Evolutionary conservation across 1,284 basidiomycete species (phyloP), one percentile per base, ranked within the genome.

Genomic region (Naganishia albida): DNA sequence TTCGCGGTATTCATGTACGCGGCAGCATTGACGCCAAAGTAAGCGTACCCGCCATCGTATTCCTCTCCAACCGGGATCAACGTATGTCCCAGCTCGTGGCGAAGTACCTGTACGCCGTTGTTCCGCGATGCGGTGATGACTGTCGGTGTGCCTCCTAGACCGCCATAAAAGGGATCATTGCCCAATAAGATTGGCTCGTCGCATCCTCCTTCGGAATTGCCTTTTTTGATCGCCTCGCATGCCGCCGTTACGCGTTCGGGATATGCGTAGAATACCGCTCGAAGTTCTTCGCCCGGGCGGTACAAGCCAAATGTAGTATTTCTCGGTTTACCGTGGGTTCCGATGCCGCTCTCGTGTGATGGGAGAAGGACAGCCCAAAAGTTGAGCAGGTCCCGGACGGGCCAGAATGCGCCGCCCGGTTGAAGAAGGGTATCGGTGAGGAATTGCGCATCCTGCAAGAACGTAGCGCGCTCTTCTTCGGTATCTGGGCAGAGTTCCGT

Each of bases 131-230:
- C 85, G 1, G 90, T 93, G 68, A 89, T 87, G 12, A 90, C 85
- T 88, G 88, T 90, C 74, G 90, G 91, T 70, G 87, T 85, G 8
- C 90, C 90, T 6, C 90, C 90, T 15, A 92, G 81, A 6, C 90
- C 90, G 67, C 90, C 90, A 70, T 92, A 91, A 3, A 88, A 77
- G 8, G 87, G 87, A 74, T 91, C 89, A 71, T 92, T 92, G 13
- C 87, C 90, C 54, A 92, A 79, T 10, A 91, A 74, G 53, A 92
- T 87, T 0, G 89, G 86, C 73, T 88, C 89, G 79, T 93, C 86
- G 71, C 90, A 91, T 68, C 83, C 84, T 55, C 83, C 42, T 2
- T 28, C 7, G 7, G 10, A 15, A 23, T 20, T 20, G 23, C 40
- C 25, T 7, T 1, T n/a, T 1, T 43, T 15, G 23, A 89, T 74